Evolutionary conservation across 2,329 filamentous ascomycete species (phyloP).

Genomic region (Nemania sp.): DNA sequence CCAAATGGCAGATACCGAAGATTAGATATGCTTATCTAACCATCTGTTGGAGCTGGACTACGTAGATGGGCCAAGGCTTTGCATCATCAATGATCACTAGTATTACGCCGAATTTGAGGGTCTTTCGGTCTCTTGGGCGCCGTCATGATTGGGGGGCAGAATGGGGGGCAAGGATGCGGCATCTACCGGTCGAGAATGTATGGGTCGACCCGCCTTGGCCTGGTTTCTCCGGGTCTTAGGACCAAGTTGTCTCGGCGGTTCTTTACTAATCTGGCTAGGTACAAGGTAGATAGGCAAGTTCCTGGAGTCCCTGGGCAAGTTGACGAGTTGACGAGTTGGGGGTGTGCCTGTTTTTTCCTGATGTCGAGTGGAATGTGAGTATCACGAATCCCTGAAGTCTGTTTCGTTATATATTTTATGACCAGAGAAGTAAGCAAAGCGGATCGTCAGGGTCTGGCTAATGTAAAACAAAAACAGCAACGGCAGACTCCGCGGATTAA

Average conservation of each 20-base stretch:
- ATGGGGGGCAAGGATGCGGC: neutral
- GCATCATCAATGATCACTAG: neutral
- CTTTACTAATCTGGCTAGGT: neutral
- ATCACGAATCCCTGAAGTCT: neutral
- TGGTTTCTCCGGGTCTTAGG: conserved; percentile 10
- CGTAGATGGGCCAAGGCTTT: neutral
- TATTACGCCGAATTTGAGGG: conserved; percentile 1
- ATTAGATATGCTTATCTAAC: neutral
- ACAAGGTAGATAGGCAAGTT: conserved; percentile 1
- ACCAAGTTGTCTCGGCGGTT: conserved; percentile 31
- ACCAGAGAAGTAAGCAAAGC: neutral
- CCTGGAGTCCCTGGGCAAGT: neutral
- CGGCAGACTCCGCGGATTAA: neutral
- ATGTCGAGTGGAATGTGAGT: conserved; percentile 8
- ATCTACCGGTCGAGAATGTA: conserved; percentile 13
- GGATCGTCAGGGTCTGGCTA: conserved; percentile 1
- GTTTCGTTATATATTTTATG: neutral
- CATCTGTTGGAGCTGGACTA: neutral
- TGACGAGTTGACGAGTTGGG: neutral
- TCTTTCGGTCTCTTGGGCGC: neutral
- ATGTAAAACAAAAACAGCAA: too few relatives aligned
- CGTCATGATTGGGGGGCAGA: conserved; percentile 5
- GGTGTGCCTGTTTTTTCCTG: conserved; percentile 5
- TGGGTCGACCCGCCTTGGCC: conserved; percentile 15
- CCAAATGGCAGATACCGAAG: neutral